phyloP scores from a whole-genome alignment of 1,139 yeast species.

The Pichia sp. region DNA sequence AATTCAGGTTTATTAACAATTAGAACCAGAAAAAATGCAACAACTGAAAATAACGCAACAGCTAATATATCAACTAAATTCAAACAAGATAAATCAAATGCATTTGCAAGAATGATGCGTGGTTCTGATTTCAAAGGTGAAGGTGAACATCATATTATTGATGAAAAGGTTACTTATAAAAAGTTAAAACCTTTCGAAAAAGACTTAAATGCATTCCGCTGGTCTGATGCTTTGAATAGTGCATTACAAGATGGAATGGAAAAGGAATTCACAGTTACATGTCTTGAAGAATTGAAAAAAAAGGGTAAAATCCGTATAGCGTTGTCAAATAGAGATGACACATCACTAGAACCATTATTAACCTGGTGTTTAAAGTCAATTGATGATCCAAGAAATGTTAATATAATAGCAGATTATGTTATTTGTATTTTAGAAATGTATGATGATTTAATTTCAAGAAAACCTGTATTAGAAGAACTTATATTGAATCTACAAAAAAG shows the following conservation, averaged over 20 bases:
- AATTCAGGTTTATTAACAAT: conserved; percentile 84
- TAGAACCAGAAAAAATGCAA: conserved; percentile 66
- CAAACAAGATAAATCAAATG: conserved; percentile 31
- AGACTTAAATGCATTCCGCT: conserved; percentile 77
- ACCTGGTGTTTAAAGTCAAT: conserved; percentile 73
- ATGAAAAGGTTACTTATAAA: conserved; percentile 44
- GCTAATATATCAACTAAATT: conserved; percentile 41
- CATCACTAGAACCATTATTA: conserved; percentile 66
- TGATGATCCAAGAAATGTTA: conserved; percentile 73
- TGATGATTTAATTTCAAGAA: conserved; percentile 60
- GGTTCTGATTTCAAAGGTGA: conserved; percentile 91
- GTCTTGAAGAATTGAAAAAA: conserved; percentile 73
- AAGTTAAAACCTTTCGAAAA: conserved; percentile 76
- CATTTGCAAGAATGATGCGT: conserved; percentile 72
- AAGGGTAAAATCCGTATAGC: conserved; percentile 84
- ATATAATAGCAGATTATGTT: conserved; percentile 74
- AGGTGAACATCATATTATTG: conserved; percentile 65
- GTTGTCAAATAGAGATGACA: conserved; percentile 76
- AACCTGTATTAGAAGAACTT: conserved; percentile 75
- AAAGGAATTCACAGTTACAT: conserved; percentile 71
- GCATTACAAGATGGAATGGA: conserved; percentile 76
- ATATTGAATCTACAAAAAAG: conserved; percentile 53
- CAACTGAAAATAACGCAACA: conserved; percentile 37
- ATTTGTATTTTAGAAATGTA: conserved; percentile 78
- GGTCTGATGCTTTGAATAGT: conserved; percentile 87